Evolutionary conservation across 2,329 filamentous ascomycete genomes (phyloP).

Genomic region (Penicillium oxalicum): DNA sequence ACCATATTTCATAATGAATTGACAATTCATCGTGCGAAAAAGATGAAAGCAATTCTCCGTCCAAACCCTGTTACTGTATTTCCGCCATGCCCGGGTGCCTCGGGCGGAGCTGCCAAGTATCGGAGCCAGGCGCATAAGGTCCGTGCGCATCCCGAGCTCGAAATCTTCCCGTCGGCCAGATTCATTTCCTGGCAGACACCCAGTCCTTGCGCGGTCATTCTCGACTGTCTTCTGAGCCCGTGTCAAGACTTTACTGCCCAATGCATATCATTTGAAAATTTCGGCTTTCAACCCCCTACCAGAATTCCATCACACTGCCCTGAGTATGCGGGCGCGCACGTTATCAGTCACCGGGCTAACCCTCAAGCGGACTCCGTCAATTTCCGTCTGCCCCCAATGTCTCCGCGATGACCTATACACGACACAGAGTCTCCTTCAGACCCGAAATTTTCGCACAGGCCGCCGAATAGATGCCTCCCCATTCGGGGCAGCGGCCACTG

Average conservation of each 20-base stretch:
- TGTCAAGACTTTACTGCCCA: neutral
- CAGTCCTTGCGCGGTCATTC: constrained; percentile 4
- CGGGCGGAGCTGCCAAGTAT: neutral
- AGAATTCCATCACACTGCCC: constrained; percentile 12
- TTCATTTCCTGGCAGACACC: constrained; percentile 8
- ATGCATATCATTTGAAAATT: constrained; percentile 8
- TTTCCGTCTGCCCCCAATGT: constrained; percentile 38
- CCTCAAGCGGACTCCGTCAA: constrained; percentile 28
- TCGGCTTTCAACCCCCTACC: neutral
- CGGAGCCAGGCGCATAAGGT: constrained; percentile 11
- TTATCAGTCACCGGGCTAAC: constrained; percentile 33
- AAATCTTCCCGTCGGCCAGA: constrained; percentile 21
- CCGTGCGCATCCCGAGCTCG: constrained; percentile 24
- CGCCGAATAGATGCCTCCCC: constrained; percentile 37
- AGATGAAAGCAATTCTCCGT: no score
- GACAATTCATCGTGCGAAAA: no score
- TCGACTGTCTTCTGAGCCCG: neutral
- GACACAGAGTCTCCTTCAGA: constrained; percentile 21
- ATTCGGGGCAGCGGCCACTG: constrained; percentile 44
- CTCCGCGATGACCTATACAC: constrained; percentile 32
- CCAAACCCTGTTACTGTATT: neutral
- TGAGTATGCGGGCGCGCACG: constrained; percentile 37
- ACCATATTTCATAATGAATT: no score
- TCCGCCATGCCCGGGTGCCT: neutral
- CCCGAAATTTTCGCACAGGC: constrained; percentile 37